Base-by-base conservation (phyloP, 2,329 filamentous ascomycete genomes). In the Ceratocystis destructans region DNA sequence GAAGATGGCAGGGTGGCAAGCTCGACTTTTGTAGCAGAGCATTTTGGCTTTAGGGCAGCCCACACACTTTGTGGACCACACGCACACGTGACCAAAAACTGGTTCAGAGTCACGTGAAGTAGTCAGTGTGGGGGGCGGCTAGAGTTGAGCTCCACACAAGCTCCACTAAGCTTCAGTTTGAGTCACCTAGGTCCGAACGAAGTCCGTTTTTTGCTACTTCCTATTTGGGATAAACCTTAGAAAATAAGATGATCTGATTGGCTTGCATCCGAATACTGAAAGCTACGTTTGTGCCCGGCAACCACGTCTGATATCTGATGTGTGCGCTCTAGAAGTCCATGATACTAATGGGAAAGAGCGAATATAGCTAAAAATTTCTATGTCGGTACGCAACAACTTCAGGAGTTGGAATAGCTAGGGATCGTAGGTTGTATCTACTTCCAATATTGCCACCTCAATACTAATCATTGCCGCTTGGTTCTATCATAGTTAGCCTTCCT, bases 1-100 rank as follows among this genome's bases (percentile, higher is more conserved):
- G 48, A 55, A 25, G 45, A 64, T 61, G 33, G 53, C 8, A 55
- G 46, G 55, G 55, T 25, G 64, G 61, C 33, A 22, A 45, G 48
- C 50, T 53, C 59, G 61, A 65, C 67, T 68, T 68, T 68, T 68
- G 67, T 68, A 68, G 59, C 67, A 68, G 22, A 22, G n/a, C 28
- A 61, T 57, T 68, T 68, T 68, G 61, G 61, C 63, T 64, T 68
- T 68, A 68, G 67, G 67, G 67, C 67, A 68, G 37, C 44, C 64
- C 61, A 64, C 66, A 12, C 64, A 66, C 33, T 62, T 67, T 68
- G 67, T 66, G 67, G 67, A 59, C 66, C 50, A 44, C 64, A 68
- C 61, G 45, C 44, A 44, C 67, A 68, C 67, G 67, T 68, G 67
- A 68, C 25, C 15, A 22, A 31, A 44, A 50, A 55, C 25, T 41